A percentile compares a stretch with the other conserved stretches of the same genome.
Evolutionary conservation across 192 early-diverging fungal genomes (phyloP).

Genomic region (Coemansia guatemalensis): DNA sequence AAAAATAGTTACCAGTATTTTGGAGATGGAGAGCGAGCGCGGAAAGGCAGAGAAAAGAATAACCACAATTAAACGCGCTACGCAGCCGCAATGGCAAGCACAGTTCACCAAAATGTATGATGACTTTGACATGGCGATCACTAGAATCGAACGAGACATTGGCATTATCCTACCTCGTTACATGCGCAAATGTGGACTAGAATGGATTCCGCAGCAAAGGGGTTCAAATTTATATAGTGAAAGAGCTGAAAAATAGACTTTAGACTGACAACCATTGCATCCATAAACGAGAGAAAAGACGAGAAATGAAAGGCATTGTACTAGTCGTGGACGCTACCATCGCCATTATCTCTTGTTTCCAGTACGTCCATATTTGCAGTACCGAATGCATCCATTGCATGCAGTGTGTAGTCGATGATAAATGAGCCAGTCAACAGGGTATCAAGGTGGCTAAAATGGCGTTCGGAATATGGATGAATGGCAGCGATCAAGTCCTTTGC

Average conservation of each 20-base stretch:
- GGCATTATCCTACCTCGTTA: slow-evolving; percentile 40
- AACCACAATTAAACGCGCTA: slow-evolving; percentile 12
- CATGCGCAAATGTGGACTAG: slow-evolving; percentile 15
- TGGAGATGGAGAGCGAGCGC: slow-evolving; percentile 20
- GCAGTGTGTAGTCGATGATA: slow-evolving; percentile 87
- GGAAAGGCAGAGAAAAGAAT: slow-evolving; percentile 18
- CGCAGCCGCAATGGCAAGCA: slow-evolving; percentile 17
- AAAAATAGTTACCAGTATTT: slow-evolving; percentile 20
- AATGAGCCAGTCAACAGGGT: slow-evolving; percentile 76
- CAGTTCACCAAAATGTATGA: slow-evolving; percentile 12
- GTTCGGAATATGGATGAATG: slow-evolving; percentile 86
- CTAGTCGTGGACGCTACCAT: background rate
- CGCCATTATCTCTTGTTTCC: background rate
- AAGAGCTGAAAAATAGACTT: no score
- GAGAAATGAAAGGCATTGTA: background rate
- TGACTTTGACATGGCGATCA: slow-evolving; percentile 25
- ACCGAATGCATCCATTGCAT: slow-evolving; percentile 71
- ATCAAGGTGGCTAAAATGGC: slow-evolving; percentile 84
- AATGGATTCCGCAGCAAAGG: slow-evolving; percentile 36
- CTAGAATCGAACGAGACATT: slow-evolving; percentile 33
- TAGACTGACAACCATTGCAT: background rate
- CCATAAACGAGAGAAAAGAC: background rate
- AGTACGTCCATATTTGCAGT: slow-evolving; percentile 21
- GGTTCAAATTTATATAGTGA: no score
- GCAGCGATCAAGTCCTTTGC: slow-evolving; percentile 84